A percentile compares a stretch with the other conserved stretches of the same genome.
These are phyloP conservation scores for Pisolithus marmoratus DNA, from an alignment of 768 basidiomycete species.

Conservation along the genomic window DNA sequence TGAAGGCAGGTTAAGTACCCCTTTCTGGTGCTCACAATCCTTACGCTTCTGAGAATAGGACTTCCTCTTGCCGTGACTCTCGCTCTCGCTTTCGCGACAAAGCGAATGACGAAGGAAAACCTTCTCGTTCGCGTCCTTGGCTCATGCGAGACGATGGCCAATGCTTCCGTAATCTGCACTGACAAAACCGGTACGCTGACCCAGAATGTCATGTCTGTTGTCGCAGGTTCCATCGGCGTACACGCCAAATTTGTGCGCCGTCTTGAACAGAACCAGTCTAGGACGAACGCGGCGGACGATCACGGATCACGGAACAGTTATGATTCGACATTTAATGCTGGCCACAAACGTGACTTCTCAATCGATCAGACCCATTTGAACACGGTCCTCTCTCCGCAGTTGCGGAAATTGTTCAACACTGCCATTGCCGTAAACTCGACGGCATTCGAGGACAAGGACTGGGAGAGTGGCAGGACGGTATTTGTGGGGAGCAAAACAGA, in stretches of 20 bases:
- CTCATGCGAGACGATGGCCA: conserved; percentile 98
- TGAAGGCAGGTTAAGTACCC: conserved; percentile 46
- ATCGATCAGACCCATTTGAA: conserved; percentile 75
- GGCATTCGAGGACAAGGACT: conserved; percentile 80
- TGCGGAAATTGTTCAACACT: conserved; percentile 70
- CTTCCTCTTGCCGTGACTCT: conserved; percentile 94
- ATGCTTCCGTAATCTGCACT: conserved; percentile 92
- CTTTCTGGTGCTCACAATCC: background rate
- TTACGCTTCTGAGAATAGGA: conserved; percentile 37
- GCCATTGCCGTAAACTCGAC: conserved; percentile 91
- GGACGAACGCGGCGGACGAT: conserved; percentile 66
- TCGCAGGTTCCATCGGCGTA: conserved; percentile 91
- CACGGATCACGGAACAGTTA: conserved; percentile 27
- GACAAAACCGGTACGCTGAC: conserved; percentile 98
- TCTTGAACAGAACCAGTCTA: conserved; percentile 62
- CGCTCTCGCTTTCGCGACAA: conserved; percentile 94
- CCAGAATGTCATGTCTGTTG: conserved; percentile 92
- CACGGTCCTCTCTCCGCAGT: conserved; percentile 49
- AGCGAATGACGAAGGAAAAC: conserved; percentile 96
- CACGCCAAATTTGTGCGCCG: conserved; percentile 89
- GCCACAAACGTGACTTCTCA: conserved; percentile 71
- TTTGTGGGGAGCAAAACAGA: conserved; percentile 97
- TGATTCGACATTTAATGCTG: conserved; percentile 23
- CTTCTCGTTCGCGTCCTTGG: conserved; percentile 92
- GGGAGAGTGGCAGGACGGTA: conserved; percentile 48